Evolutionary conservation across 2,329 filamentous ascomycete genomes (phyloP).

Genomic region (Botrytis galanthina): DNA sequence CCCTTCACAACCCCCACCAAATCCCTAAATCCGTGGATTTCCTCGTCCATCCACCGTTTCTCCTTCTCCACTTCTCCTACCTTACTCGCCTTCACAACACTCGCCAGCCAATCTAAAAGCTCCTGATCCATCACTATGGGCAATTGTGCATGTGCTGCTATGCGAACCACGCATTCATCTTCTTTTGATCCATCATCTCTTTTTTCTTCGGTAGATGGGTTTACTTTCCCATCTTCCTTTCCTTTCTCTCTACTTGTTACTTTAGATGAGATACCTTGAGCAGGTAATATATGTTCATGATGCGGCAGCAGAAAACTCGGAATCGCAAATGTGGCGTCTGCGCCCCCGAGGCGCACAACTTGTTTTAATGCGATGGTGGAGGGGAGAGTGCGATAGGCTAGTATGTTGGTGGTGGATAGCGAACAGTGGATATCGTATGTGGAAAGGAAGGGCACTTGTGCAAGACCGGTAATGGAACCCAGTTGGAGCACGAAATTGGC

Average conservation of each 20-base stretch:
- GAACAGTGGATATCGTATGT: not conserved
- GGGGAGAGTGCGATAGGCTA: constrained; percentile 30
- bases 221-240: constrained; percentile 34
- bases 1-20: constrained; percentile 41
- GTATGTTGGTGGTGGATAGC: not conserved
- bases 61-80: constrained; percentile 53
- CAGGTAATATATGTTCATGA: constrained; percentile 52
- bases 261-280: constrained; percentile 36
- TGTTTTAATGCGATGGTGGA: constrained; percentile 42
- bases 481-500: constrained; percentile 53
- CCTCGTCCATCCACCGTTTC: constrained; percentile 34
- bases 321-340: constrained; percentile 48
- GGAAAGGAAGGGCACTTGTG: constrained; percentile 47
- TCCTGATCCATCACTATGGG: constrained; percentile 51
- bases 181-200: constrained; percentile 42
- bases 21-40: constrained; percentile 32
- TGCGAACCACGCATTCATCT: constrained; percentile 49
- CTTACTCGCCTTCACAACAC: constrained; percentile 56
- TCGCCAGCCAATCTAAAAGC: constrained; percentile 53
- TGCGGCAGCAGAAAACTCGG: constrained; percentile 52
- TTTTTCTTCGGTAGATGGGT: no score
- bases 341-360: constrained; percentile 50
- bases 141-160: constrained; percentile 48
- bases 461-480: constrained; percentile 45
- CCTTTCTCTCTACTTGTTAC: constrained; percentile 38